A percentile compares a stretch with the other conserved stretches of the same genome.
Conservation (phyloP, 148 eudicot species). For the Heliosperma pusillum region DNA sequence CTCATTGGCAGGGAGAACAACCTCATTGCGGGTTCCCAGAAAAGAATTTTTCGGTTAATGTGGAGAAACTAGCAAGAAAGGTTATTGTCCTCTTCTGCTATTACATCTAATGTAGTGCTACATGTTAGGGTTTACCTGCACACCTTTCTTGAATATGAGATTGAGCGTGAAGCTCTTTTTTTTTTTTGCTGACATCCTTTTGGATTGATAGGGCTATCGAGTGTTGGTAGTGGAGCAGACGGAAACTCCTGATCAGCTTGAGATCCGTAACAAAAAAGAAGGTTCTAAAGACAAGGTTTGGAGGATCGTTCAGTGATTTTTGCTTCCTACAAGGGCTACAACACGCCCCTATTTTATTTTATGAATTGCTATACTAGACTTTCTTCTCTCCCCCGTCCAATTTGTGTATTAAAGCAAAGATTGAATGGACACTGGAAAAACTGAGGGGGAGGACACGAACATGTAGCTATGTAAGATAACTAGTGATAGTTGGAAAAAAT, state of each 20-base stretch:
- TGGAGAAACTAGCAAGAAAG: slow-evolving; percentile 92
- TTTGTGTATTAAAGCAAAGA: neutral
- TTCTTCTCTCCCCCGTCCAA: neutral
- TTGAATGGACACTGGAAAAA: neutral
- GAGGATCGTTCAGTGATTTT: neutral
- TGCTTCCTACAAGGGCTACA: neutral
- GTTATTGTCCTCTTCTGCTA: slow-evolving; percentile 29
- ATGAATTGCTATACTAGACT: neutral
- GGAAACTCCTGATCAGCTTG: slow-evolving; percentile 96
- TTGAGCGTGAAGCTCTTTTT: slow-evolving; percentile 5
- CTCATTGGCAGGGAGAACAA: slow-evolving; percentile 73
- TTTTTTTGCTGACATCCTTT: slow-evolving; percentile 12
- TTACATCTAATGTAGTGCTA: neutral
- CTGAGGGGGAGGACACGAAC: neutral
- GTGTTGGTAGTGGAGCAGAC: slow-evolving; percentile 98
- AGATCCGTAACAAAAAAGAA: slow-evolving; percentile 69
- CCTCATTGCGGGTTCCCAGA: slow-evolving; percentile 99
- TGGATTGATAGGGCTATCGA: slow-evolving; percentile 72
- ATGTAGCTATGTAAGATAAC: neutral
- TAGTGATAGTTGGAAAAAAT: neutral
- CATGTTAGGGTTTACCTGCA: slow-evolving; percentile 1
- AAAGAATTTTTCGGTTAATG: slow-evolving; percentile 74
- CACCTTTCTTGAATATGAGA: neutral
- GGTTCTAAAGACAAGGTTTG: slow-evolving; percentile 95
- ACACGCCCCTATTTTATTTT: neutral